Conservation (phyloP, 257 asterid genomes). For the Lycium barbarum region DNA sequence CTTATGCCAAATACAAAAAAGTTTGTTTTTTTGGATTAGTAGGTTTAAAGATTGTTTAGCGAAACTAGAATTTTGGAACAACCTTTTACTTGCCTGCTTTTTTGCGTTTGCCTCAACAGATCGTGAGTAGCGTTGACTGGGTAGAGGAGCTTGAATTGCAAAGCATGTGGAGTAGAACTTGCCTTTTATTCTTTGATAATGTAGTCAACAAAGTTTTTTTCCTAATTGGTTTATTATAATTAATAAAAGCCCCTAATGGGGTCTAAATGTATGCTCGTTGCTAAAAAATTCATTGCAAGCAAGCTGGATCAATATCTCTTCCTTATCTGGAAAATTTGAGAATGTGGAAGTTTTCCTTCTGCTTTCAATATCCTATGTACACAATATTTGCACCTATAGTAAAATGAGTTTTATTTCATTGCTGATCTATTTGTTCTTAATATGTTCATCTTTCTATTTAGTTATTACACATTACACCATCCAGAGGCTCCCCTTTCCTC, state of each 20-base stretch:
- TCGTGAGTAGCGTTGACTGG: neutral
- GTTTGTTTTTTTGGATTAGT: neutral
- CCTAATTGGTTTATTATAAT: conserved; percentile 13
- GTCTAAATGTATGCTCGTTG: neutral
- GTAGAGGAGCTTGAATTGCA: neutral
- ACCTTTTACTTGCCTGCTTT: neutral
- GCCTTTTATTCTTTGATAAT: neutral
- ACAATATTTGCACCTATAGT: neutral
- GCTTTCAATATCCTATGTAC: neutral
- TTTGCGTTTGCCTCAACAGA: conserved; percentile 5
- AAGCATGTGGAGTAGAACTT: conserved; percentile 4
- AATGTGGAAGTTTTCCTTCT: neutral
- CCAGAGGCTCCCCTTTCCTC: conserved; percentile 11
- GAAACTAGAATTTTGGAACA: neutral
- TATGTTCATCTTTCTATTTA: neutral
- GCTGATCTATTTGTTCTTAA: conserved; percentile 10
- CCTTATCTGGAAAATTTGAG: conserved; percentile 8
- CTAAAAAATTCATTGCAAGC: conserved; percentile 12
- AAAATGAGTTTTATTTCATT: conserved; percentile 13
- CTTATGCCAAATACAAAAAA: neutral
- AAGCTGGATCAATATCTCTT: neutral
- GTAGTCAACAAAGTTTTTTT: conserved; percentile 12
- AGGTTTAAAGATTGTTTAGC: neutral
- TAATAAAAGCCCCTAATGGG: neutral
- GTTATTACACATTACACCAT: neutral